Evolutionary conservation across 2,329 filamentous ascomycete genomes (phyloP), one percentile per base, ranked within the genome.

Genomic region (Chrysoporthe deuterocubensis): DNA sequence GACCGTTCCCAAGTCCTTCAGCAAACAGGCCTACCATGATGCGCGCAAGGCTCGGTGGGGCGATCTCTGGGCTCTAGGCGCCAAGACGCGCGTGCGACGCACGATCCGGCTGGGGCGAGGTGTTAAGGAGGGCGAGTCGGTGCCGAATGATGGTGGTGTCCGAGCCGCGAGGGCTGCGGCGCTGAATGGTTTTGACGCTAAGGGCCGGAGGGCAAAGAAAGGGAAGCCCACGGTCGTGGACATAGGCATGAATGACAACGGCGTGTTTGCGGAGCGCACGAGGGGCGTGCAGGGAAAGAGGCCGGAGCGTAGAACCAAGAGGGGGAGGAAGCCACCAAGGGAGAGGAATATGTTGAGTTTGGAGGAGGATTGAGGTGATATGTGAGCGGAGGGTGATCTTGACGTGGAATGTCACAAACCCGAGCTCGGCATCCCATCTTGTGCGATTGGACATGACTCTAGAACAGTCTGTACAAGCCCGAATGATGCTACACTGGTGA

Each of bases 41-140:
- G 96, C 96, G 46, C 89, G 96, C 70, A 99, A 99, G 81, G 87
- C 91, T 0, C 82, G 82, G 64, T 98, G 95, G 96, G 96, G 96
- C 50, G 96, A 98, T 77, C 83, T 98, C 11, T 99, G 96, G 96
- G 94, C 95, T 0, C 83, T 98, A 0, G 96, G 96, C 0, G 95
- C 94, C 32, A 98, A 98, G 84, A 96, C 93, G 0, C 85, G 93
- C 14, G 86, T 91, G 4, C 75, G 79, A 2, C 83, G 92, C 59
- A 83, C 81, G 16, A 80, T 92, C 56, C 86, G 89, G 8, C 79
- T 91, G 3, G 92, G 92, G 64, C 77, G 76, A 70, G 77, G 73
- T 34, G 80, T 76, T 44, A 72, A 71, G 16, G 75, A 60, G 62
- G 71, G 66, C 54, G 67, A 59, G 42, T 44, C 63, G 16, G 60